Evolutionary conservation across 305 asterid species (phyloP), one percentile per base, ranked within the genome.

Genomic region (Fraxinus paxiana): DNA sequence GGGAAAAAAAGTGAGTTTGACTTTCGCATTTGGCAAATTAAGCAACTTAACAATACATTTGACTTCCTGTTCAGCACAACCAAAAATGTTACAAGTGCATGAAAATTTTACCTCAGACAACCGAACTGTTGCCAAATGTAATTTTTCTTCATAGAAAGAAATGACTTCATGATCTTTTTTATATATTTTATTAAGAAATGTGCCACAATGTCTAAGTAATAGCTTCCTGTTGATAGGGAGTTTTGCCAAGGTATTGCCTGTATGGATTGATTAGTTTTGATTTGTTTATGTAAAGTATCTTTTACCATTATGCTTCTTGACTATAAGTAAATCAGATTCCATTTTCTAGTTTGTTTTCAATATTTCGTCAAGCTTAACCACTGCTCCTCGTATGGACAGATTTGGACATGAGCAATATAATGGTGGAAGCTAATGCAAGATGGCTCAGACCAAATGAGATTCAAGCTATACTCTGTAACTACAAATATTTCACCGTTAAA

Each of bases 401-500:
- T 85, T 89, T 96, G 90, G 99, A 96, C 85, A 84, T 96, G 72
- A 80, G 56, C 73, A 89, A 77, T 76, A 88, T 92, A 79, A 83
- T 86, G 90, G 95, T 80, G 87, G 99, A 96, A 87, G 98, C 99
- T 77, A 89, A 86, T 86, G 43, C 87, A 78, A 92, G 99, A 87
- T 96, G 99, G 99, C 96, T 96, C 78, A 84, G 99, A 71, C 98
- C 99, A 2, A 96, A 96, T 63, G 99, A 96, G 91, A 96, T 96
- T 81, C 92, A 96, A 81, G 99, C 99, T 37, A 86, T 96, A 75
- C 95, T 96, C 80, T 88, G 91, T 85, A 96, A 96, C 92, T 81
- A 84, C 88, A 92, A 89, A 85, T 80, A 86, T 78, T 96, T 96
- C 86, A 82, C 87, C 77, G 92, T 96, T 83, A 84, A 84, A 72